These are phyloP conservation scores for Flaveria trinervia DNA, from an alignment of 129 eudicot genomes.

Conservation along the genomic window DNA sequence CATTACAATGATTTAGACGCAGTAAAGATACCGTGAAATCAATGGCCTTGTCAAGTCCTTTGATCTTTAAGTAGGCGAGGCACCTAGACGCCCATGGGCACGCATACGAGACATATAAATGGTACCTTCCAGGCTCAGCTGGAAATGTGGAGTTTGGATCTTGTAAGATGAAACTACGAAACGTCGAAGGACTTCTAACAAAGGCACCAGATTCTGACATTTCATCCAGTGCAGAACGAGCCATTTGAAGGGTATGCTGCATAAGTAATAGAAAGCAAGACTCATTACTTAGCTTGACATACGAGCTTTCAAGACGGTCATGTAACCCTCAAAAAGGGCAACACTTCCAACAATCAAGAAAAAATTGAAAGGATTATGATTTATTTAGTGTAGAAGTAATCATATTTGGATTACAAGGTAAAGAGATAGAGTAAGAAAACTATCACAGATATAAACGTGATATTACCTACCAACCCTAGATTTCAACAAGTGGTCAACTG, in stretches of 20 bases:
- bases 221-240: conserved; percentile 84
- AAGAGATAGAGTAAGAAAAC: neutral
- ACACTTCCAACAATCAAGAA: neutral
- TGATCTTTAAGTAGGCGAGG: conserved; percentile 72
- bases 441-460: neutral
- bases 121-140: conserved; percentile 86
- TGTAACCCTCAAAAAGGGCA: neutral
- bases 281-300: neutral
- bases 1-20: neutral
- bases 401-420: neutral
- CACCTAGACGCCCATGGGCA: conserved; percentile 98
- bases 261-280: conserved; percentile 2
- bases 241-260: conserved; percentile 56
- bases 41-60: conserved; percentile 84
- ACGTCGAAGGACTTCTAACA: conserved; percentile 72
- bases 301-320: neutral
- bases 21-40: conserved; percentile 55
- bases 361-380: neutral
- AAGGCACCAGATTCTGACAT: conserved; percentile 85
- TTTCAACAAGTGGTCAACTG: neutral
- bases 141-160: conserved; percentile 72
- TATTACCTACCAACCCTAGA: neutral
- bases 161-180: conserved; percentile 69
- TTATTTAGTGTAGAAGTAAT: neutral
- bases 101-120: conserved; percentile 85